Base-by-base conservation (phyloP, 2,329 filamentous ascomycete species). In the Zymoseptoria passerinii region DNA sequence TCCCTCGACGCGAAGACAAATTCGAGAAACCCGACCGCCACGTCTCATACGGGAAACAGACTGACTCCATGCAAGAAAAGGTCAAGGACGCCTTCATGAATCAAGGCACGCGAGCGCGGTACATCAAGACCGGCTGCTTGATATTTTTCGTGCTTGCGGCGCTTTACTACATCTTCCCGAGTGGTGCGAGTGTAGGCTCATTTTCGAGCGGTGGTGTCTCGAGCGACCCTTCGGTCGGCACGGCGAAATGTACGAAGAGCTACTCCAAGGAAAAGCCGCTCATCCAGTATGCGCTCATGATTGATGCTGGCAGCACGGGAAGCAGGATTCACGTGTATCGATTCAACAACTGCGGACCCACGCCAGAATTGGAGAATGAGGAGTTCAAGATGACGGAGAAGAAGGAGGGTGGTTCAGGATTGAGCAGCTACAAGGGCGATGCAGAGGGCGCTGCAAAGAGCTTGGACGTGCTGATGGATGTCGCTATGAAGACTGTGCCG, bases 321-420 rank as follows among this genome's bases (percentile, higher is more conserved):
- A 97, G 94, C 61, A 88, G 94, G 68, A 96, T 99, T 72, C 95
- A 99, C 78, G 91, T 97, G 60, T 99, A 96, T 81, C 89, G 91
- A 72, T 99, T 97, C 83, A 97, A 97, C 81, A 97, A 97, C 79
- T 99, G 92, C 77, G 94, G 92, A 10, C 78, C 90, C 7, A 92
- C 92, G n/a, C 94, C 94, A 27, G 92, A 96, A 76, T 83, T 99
- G 54, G 94, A 99, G 77, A 80, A 85, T 71, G 94, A 99, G 73
- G 82, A 89, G 59, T 99, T 99, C 76, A 86, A 92, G 79, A 91
- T 92, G 88, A 97, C 92, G 9, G 85, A 89, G 72, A 92, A 90
- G 81, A 85, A 83, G 66, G 82, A 89, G 56, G 90, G 91, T 61
- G 78, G 94, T 77, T 84, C 83, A 20, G 86, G 86, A 20, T 79